These are phyloP conservation scores for Metschnikowia sp. DNA, from an alignment of 805 yeast genomes.

Conservation along the genomic window DNA sequence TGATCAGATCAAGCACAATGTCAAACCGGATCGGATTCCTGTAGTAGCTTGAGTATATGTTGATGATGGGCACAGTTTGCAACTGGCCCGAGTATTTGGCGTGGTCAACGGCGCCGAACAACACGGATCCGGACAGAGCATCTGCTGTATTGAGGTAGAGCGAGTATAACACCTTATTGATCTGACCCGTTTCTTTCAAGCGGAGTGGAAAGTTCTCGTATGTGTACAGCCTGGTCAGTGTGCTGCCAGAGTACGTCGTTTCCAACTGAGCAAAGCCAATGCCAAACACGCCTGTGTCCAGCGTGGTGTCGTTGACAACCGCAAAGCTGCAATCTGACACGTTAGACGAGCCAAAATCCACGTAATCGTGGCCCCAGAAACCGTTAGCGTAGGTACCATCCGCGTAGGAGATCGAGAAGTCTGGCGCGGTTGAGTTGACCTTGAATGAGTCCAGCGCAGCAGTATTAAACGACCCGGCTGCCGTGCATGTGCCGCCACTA, in stretches of 20 bases:
- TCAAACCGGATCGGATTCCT: constrained; percentile 44
- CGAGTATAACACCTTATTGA: constrained; percentile 56
- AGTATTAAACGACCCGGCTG: constrained; percentile 48
- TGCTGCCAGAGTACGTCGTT: constrained; percentile 39
- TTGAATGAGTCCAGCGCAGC: constrained; percentile 36
- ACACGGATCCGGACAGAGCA: constrained; percentile 29
- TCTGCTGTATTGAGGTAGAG: constrained; percentile 49
- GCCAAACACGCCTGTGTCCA: constrained; percentile 69
- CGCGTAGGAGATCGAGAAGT: constrained; percentile 45
- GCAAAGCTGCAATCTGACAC: constrained; percentile 63
- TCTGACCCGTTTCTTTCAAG: constrained; percentile 56
- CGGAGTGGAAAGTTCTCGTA: constrained; percentile 68
- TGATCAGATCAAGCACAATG: constrained; percentile 43
- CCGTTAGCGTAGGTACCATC: constrained; percentile 50
- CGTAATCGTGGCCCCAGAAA: constrained; percentile 58
- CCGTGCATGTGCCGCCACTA: constrained; percentile 35
- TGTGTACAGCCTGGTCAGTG: constrained; percentile 19
- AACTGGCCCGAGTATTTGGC: constrained; percentile 30
- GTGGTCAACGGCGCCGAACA: constrained; percentile 44
- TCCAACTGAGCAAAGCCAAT: constrained; percentile 71
- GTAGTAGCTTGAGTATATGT: constrained; percentile 20
- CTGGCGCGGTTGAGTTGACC: constrained; percentile 37
- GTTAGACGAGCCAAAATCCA: constrained; percentile 47
- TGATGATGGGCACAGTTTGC: constrained; percentile 43
- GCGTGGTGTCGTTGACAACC: constrained; percentile 62